A percentile compares a stretch with the other conserved stretches of the same genome.
phyloP scores from a whole-genome alignment of 495 filamentous ascomycete species.

The Penicillium subrubescens region DNA sequence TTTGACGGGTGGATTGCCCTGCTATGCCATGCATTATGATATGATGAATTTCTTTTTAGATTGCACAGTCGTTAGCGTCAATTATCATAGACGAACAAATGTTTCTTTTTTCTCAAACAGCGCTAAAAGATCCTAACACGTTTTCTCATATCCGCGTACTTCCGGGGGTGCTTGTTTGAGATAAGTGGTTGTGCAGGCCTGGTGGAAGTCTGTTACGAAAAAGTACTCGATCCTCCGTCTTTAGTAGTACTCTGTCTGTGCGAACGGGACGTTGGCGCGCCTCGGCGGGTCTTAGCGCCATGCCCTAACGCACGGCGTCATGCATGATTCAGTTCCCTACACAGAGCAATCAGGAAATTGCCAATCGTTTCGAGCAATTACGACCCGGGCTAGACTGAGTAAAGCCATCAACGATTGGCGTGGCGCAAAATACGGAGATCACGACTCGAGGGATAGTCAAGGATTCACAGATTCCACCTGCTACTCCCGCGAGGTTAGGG shows the following conservation, averaged over 20 bases:
- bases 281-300: not conserved
- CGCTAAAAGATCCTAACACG: not conserved
- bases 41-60: not conserved
- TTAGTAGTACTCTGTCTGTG: not conserved
- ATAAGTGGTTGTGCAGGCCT: not conserved
- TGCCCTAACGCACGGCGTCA: not conserved
- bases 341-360: not conserved
- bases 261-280: not conserved
- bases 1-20: not conserved
- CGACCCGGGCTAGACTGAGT: not conserved
- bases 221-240: not conserved
- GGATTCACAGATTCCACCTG: not conserved
- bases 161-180: not conserved
- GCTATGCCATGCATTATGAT: not conserved
- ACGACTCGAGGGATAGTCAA: not conserved
- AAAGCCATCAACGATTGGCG: not conserved
- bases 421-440: not conserved
- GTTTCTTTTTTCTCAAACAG: not conserved
- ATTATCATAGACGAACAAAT: not conserved
- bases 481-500: not conserved
- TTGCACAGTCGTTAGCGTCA: not conserved
- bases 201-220: not conserved
- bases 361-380: not conserved
- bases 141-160: not conserved
- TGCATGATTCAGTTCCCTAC: not conserved